Percentiles rank a stretch among this genome's conserved stretches.
phyloP scores from a whole-genome alignment of 805 yeast species.

The Hanseniaspora opuntiae region DNA sequence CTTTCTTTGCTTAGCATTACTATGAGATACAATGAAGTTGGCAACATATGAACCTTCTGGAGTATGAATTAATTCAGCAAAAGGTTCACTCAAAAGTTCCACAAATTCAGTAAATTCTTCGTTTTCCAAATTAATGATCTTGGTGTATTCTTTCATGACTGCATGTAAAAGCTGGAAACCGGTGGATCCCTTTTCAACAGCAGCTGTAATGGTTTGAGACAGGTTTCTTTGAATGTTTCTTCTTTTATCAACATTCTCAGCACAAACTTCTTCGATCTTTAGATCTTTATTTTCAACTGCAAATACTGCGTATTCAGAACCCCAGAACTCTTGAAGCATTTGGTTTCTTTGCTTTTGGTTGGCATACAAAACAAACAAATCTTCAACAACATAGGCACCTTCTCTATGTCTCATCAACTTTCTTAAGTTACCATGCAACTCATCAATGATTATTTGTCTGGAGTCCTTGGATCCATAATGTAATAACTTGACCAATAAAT shows the following conservation, averaged over 20 bases:
- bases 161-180: constrained; percentile 94
- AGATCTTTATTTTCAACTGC: constrained; percentile 56
- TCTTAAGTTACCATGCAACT: constrained; percentile 79
- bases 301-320: constrained; percentile 85
- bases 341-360: constrained; percentile 73
- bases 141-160: constrained; percentile 79
- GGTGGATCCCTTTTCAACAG: constrained; percentile 88
- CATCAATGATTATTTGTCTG: constrained; percentile 61
- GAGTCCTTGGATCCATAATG: constrained; percentile 84
- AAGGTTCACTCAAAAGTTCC: constrained; percentile 71
- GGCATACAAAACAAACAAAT: constrained; percentile 72
- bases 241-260: constrained; percentile 63
- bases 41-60: constrained; percentile 91
- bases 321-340: constrained; percentile 94
- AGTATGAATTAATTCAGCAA: constrained; percentile 91
- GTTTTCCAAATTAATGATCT: constrained; percentile 44
- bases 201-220: constrained; percentile 69
- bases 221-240: constrained; percentile 62
- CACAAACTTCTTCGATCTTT: constrained; percentile 50
- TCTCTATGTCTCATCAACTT: constrained; percentile 92
- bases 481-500: constrained; percentile 70
- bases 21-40: constrained; percentile 59
- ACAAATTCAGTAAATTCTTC: constrained; percentile 67
- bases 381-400: constrained; percentile 96
- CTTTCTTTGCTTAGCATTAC: constrained; percentile 89